These are phyloP conservation scores for Exophiala sp. DNA, from an alignment of 2,329 filamentous ascomycete species.

Conservation along the genomic window DNA sequence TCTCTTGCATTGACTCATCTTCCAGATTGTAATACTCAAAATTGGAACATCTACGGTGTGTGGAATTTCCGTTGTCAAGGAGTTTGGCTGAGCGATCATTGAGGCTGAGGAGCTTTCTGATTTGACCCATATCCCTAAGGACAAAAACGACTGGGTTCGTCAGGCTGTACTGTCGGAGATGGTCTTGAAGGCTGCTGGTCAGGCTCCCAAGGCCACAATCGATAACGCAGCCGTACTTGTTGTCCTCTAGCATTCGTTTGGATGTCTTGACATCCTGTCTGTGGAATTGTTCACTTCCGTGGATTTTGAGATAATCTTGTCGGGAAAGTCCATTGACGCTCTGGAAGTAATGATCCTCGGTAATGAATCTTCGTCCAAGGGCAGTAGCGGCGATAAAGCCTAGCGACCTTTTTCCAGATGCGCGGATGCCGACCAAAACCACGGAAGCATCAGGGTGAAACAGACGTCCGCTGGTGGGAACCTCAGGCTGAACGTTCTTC, in stretches of 20 bases:
- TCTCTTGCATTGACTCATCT: constrained; percentile 39
- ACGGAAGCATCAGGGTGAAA: constrained; percentile 40
- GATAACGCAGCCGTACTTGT: constrained; percentile 40
- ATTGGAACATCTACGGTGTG: constrained; percentile 47
- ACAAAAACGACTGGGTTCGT: constrained; percentile 42
- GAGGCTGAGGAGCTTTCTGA: constrained; percentile 41
- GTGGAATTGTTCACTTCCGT: constrained; percentile 43
- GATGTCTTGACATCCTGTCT: constrained; percentile 41
- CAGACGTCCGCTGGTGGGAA: not conserved
- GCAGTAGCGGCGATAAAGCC: constrained; percentile 43
- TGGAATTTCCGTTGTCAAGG: constrained; percentile 43
- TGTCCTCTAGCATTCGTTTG: constrained; percentile 44
- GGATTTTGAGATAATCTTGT: constrained; percentile 40
- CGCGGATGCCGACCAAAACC: constrained; percentile 42
- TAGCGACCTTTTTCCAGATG: constrained; percentile 43
- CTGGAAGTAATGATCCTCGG: constrained; percentile 45
- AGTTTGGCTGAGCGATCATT: constrained; percentile 43
- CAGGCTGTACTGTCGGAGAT: constrained; percentile 36
- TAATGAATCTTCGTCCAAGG: constrained; percentile 42
- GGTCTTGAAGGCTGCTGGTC: constrained; percentile 41
- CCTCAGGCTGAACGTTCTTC: constrained; percentile 1
- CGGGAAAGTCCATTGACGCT: constrained; percentile 40
- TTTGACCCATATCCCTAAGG: constrained; percentile 39
- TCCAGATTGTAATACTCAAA: constrained; percentile 49
- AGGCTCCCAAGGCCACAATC: constrained; percentile 44